These are phyloP conservation scores for Thermochaetoides thermophila DNA, from an alignment of 495 filamentous ascomycete genomes.

Conservation along the genomic window DNA sequence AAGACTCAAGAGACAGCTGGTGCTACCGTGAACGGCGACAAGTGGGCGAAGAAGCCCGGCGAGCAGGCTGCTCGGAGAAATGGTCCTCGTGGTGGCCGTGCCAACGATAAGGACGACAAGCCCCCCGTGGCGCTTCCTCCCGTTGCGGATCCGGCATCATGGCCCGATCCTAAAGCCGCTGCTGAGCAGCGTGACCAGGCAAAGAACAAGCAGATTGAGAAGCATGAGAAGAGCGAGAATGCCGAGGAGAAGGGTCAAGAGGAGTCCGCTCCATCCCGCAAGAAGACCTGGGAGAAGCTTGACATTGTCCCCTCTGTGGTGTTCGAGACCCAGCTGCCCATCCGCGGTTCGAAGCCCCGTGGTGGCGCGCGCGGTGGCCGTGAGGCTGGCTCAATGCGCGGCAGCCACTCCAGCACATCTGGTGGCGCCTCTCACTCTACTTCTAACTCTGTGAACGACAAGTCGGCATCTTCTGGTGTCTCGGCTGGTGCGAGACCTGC, in stretches of 20 bases:
- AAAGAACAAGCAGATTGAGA: conserved; percentile 23
- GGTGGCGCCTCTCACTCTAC: conserved; percentile 2
- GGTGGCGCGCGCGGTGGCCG: conserved; percentile 40
- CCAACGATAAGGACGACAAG: conserved; percentile 36
- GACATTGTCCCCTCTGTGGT: conserved; percentile 61
- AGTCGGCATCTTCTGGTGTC: conserved; percentile 5
- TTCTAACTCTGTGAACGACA: conserved; percentile 7
- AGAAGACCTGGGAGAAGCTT: conserved; percentile 60
- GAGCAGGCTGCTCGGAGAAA: conserved; percentile 27
- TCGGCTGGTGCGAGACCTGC: conserved; percentile 5
- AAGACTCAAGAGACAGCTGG: too few species aligned
- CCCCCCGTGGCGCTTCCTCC: conserved; percentile 30
- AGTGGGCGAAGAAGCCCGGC: conserved; percentile 36
- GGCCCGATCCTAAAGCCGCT: conserved; percentile 81
- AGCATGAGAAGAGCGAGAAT: conserved; percentile 38
- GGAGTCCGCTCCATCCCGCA: conserved; percentile 39
- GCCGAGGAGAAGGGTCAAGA: conserved; percentile 28
- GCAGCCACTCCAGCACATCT: conserved; percentile 6
- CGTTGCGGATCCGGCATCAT: conserved; percentile 54
- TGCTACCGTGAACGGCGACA: too few species aligned
- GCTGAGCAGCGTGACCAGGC: conserved; percentile 50
- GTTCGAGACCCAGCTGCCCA: conserved; percentile 67
- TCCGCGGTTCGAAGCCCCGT: conserved; percentile 43
- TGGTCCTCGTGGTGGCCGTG: conserved; percentile 32
- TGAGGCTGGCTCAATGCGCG: conserved; percentile 19